Evolutionary conservation across 257 asterid species (phyloP), one percentile per base, ranked within the genome.

Genomic region (Solanum clarkiae): DNA sequence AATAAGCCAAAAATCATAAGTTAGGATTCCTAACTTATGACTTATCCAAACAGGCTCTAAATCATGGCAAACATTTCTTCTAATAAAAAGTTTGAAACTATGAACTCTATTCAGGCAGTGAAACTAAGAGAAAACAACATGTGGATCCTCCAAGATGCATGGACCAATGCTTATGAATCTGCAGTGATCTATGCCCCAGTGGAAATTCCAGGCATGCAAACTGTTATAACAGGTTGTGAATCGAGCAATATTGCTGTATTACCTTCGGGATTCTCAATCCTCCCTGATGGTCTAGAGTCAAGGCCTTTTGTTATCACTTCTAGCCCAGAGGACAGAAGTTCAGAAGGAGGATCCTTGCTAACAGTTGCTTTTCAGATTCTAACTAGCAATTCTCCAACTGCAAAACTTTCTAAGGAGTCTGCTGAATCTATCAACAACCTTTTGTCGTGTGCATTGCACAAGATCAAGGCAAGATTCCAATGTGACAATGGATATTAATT

Each of bases 141-240:
- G 90, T 92, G 97, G 98, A 84, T 93, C 15, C 92, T 96, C 80
- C 99, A 94, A 89, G 99, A 96, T 82, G 88, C 90, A 82, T 80
- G 94, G 85, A 92, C 94, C 2, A 93, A 94, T 16, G 90, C 90
- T 6, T 90, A 85, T 8, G 98, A 96, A 86, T 93, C 99, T 1
- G 88, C 86, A 89, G 91, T 96, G 44, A 88, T 92, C 22, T 96
- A 93, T 54, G 93, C 98, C 18, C 97, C 98, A 0, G 95, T 92
- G 85, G 98, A 93, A 88, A 87, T 89, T 88, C 87, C 85, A 3
- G 91, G 90, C 86, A 92, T 93, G 93, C 95, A 94, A 84, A 89
- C 98, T 1, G 95, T 94, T 69, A 91, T 94, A 89, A 89, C 95
- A 59, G 99, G 99, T 24, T 88, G 96, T 5, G 96, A 94, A 91